A percentile compares a stretch with the other conserved stretches of the same genome.
Evolutionary conservation across 1,284 basidiomycete species (phyloP).

Genomic region (Pterula multifida): DNA sequence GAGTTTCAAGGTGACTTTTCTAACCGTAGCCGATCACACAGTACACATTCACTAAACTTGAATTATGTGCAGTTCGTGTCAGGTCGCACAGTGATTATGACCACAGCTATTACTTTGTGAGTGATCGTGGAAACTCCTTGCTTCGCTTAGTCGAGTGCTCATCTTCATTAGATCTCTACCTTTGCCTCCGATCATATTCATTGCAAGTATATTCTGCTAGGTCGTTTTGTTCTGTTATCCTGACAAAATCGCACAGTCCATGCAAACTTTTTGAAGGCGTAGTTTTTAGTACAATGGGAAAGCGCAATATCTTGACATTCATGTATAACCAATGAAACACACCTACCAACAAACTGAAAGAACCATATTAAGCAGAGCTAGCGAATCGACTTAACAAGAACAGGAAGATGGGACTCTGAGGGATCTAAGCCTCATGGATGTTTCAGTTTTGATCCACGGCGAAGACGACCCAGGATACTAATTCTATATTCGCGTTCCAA

Average conservation of each 20-base stretch:
- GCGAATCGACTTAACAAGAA: too few species aligned
- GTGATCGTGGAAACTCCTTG: constrained; percentile 24
- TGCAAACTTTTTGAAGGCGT: constrained; percentile 65
- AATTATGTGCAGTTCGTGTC: constrained; percentile 41
- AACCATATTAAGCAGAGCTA: too few species aligned
- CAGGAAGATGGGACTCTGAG: too few species aligned
- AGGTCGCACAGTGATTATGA: constrained; percentile 85
- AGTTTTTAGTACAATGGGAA: too few species aligned
- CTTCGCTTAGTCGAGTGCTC: constrained; percentile 27
- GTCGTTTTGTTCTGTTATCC: constrained; percentile 4
- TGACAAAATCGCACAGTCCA: constrained; percentile 38
- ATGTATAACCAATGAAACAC: too few species aligned
- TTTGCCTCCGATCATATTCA: constrained; percentile 59
- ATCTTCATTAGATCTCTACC: constrained; percentile 53
- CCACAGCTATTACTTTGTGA: constrained; percentile 86
- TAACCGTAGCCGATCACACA: not conserved
- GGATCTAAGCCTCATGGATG: not conserved
- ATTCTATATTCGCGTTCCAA: constrained; percentile 25
- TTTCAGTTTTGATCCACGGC: not conserved
- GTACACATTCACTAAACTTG: too few species aligned
- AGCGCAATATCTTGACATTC: too few species aligned
- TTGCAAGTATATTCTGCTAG: constrained; percentile 26
- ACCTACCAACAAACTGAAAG: too few species aligned
- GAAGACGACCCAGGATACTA: not conserved
- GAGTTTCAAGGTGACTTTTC: constrained; percentile 34